Evolutionary conservation across 2,329 filamentous ascomycete genomes (phyloP), one percentile per base, ranked within the genome.

Genomic region (Coniochaeta hoffmannii): DNA sequence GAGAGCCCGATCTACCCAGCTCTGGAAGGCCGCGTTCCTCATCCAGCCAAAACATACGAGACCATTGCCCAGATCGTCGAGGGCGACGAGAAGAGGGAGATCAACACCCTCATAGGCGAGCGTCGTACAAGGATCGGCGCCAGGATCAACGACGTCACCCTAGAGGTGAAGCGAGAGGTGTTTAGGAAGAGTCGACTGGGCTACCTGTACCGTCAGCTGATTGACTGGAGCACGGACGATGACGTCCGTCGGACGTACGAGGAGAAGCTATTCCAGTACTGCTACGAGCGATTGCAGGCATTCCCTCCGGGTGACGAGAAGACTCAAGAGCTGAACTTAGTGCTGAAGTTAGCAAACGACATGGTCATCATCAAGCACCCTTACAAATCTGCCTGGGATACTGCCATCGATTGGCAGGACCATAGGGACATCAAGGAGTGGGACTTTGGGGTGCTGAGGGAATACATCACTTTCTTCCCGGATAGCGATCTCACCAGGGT

Each of bases 311-410:
- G 86, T 3, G 68, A 73, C 3, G 75, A 85, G 56, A 97, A 97
- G 70, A 66, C 73, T 1, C 71, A 76, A 17, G 91, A 95, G 68
- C 81, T 89, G 26, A 75, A 83, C 34, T 85, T 88, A 60, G 87
- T 96, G 0, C 72, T 88, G 64, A 86, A 88, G 57, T 75, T 94
- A 53, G 91, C 93, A 0, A 84, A 86, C 59, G 94, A 93, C 58
- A 96, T 99, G 89, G 93, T 99, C 58, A 89, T 96, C 57, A 94
- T 99, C 68, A 92, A 93, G 63, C 91, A 97, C 63, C 89, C 90
- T 0, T 96, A 87, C 71, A 83, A 87, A 60, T 78, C 95, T 15
- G 94, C 94, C 0, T 99, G 95, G 95, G 87, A 90, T 63, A 87
- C 97, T 58, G 81, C 88, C 30, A 77, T 99, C 57, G 90, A 97